Evolutionary conservation across 371 early-diverging fungal species (phyloP), one percentile per base, ranked within the genome.

Genomic region (Syncephalastrum sp.): DNA sequence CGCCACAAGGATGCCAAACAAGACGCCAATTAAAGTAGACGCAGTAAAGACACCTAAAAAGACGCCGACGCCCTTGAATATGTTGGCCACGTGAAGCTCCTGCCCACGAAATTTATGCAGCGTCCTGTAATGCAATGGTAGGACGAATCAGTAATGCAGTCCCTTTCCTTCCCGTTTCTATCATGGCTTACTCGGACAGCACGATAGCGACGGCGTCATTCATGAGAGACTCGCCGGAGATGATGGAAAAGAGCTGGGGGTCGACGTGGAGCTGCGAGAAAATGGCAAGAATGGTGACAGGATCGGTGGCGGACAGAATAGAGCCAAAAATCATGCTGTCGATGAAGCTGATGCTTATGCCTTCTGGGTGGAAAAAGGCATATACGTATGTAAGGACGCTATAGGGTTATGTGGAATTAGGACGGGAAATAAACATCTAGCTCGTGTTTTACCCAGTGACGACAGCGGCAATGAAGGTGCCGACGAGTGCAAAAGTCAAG

Each of bases 171-270:
- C 21, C 29, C 21, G 3, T 33, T n/a, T 13, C 5, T 45, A 13
- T 10, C 43, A 19, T 49, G 12, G 72, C 72, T 78, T 81, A 89
- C 82, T 86, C 88, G 63, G 87, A 94, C 55, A 96, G 73, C n/a
- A 96, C 95, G 69, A 96, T 96, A 8, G 96, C 92, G 7, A 95
- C 96, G 1, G 97, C 94, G 67, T 97, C 96, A 63, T 97, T 97
- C 47, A 97, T 76, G 46, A 94, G 82, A 8, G 89, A 89, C 65
- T 97, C 98, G 14, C 98, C 98, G 63, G 95, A 95, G 50, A 97
- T 95, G 56, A 96, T 90, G 1, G 95, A 87, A 69, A 91, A 96
- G 42, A 97, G 72, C 63, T 91, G 88, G 3, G 93, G 93, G 56
- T 97, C 98, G 23, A 97, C 96, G 50, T 86, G 83, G 42, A 93